Evolutionary conservation across 805 yeast species (phyloP).

Genomic region (Pichia phayaonensis): DNA sequence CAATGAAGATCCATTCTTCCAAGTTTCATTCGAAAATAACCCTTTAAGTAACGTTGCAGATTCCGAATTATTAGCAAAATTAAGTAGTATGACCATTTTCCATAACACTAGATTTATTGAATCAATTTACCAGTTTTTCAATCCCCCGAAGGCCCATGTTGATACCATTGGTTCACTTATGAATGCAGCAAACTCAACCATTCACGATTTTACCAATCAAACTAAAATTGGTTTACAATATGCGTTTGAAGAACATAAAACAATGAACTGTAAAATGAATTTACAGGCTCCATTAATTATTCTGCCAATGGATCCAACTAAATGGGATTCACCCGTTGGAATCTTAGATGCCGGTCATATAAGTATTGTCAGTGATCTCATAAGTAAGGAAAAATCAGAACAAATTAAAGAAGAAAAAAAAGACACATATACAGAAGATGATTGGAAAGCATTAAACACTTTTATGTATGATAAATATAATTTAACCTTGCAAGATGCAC

Average conservation of each 20-base stretch:
- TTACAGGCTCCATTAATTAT: slow-evolving; percentile 90
- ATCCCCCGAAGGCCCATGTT: slow-evolving; percentile 76
- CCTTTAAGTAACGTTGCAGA: slow-evolving; percentile 85
- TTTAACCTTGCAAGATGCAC: slow-evolving; percentile 74
- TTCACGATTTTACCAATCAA: slow-evolving; percentile 83
- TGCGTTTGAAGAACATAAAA: slow-evolving; percentile 90
- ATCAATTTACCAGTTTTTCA: slow-evolving; percentile 66
- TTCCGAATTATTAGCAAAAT: slow-evolving; percentile 60
- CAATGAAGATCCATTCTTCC: slow-evolving; percentile 55
- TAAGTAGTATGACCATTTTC: slow-evolving; percentile 82
- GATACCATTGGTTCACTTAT: slow-evolving; percentile 87
- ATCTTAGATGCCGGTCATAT: slow-evolving; percentile 95
- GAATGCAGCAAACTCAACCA: slow-evolving; percentile 91
- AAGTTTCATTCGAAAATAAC: slow-evolving; percentile 72
- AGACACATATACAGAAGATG: slow-evolving; percentile 48
- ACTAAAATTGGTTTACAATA: slow-evolving; percentile 90
- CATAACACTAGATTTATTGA: slow-evolving; percentile 83
- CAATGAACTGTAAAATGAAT: slow-evolving; percentile 77
- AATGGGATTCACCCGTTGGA: slow-evolving; percentile 81
- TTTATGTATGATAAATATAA: slow-evolving; percentile 88
- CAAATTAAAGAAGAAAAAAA: slow-evolving; percentile 57
- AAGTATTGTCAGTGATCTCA: slow-evolving; percentile 72
- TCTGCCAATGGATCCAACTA: slow-evolving; percentile 72
- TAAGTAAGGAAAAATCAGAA: slow-evolving; percentile 57
- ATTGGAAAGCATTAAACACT: slow-evolving; percentile 68